phyloP scores from a whole-genome alignment of 139 green algal species.

The Picochlorum sp. region DNA sequence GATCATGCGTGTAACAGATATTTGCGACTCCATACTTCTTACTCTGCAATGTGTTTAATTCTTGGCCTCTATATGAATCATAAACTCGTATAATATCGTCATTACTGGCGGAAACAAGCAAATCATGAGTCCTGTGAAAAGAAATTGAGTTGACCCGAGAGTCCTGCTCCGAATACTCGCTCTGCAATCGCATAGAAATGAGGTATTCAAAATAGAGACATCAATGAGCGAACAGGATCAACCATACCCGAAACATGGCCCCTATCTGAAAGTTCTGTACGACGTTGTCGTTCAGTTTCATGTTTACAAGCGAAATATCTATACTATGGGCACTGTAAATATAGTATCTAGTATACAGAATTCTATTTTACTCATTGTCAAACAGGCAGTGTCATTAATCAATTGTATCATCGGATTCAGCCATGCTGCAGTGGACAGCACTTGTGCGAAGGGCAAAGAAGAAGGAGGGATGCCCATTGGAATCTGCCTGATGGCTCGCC shows the following conservation, averaged over 20 bases:
- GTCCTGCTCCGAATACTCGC: conserved; percentile 15
- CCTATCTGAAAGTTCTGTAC: conserved; percentile 31
- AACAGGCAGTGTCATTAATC: too few relatives aligned
- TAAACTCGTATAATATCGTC: conserved; percentile 81
- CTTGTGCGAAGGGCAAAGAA: background rate
- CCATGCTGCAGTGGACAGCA: background rate
- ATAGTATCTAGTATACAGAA: too few relatives aligned
- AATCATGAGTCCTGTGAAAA: conserved; percentile 76
- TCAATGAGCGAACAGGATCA: conserved; percentile 8
- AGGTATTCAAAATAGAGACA: background rate
- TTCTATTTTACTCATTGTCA: too few relatives aligned
- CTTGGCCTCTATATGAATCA: conserved; percentile 48
- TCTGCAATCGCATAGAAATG: conserved; percentile 11
- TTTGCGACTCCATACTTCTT: conserved; percentile 78
- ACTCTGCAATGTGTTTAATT: conserved; percentile 48
- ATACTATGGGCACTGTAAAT: background rate
- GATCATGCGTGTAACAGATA: conserved; percentile 73
- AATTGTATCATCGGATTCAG: background rate
- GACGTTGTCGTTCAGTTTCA: conserved; percentile 21
- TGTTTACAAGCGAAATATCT: background rate
- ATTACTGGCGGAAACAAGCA: conserved; percentile 71
- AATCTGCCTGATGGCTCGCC: background rate
- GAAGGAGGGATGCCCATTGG: background rate
- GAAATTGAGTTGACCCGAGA: conserved; percentile 76
- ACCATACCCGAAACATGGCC: conserved; percentile 47